phyloP scores from a whole-genome alignment of 2,329 filamentous ascomycete genomes.

The Aspergillus quadrilineatus region DNA sequence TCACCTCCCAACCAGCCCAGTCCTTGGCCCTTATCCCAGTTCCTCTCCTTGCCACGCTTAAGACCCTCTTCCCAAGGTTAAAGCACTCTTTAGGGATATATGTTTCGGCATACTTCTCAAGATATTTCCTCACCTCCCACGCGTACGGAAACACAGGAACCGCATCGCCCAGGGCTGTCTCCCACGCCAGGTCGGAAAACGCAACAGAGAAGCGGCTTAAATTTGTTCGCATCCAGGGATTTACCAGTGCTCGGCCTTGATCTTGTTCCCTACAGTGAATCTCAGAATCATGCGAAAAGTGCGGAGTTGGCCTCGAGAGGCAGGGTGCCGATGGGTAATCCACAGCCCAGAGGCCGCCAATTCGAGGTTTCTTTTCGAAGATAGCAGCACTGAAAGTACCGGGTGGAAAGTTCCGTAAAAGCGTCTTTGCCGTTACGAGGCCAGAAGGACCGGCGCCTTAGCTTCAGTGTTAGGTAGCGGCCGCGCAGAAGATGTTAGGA shows the following conservation, averaged over 20 bases:
- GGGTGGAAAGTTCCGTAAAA: conserved; percentile 60
- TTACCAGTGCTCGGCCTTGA: conserved; percentile 42
- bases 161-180: conserved; percentile 42
- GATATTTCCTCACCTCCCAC: conserved; percentile 73
- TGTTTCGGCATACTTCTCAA: conserved; percentile 61
- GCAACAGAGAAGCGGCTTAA: conserved; percentile 72
- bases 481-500: background rate
- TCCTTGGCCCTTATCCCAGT: conserved; percentile 4
- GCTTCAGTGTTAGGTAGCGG: background rate
- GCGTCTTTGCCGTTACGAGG: conserved; percentile 69
- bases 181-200: conserved; percentile 67
- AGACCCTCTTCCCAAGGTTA: conserved; percentile 49
- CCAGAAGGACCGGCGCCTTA: conserved; percentile 68
- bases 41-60: conserved; percentile 27
- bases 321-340: conserved; percentile 39
- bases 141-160: conserved; percentile 69
- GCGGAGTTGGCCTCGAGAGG: background rate
- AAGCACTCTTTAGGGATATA: conserved; percentile 55
- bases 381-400: conserved; percentile 65
- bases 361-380: conserved; percentile 63
- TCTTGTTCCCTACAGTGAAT: too few species aligned
- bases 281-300: background rate
- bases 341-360: conserved; percentile 77
- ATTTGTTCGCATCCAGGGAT: conserved; percentile 61
- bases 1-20: conserved; percentile 40